A percentile compares a stretch with the other conserved stretches of the same genome.
phyloP scores from a whole-genome alignment of 2,329 filamentous ascomycete genomes.

The Trichoderma sp. region DNA sequence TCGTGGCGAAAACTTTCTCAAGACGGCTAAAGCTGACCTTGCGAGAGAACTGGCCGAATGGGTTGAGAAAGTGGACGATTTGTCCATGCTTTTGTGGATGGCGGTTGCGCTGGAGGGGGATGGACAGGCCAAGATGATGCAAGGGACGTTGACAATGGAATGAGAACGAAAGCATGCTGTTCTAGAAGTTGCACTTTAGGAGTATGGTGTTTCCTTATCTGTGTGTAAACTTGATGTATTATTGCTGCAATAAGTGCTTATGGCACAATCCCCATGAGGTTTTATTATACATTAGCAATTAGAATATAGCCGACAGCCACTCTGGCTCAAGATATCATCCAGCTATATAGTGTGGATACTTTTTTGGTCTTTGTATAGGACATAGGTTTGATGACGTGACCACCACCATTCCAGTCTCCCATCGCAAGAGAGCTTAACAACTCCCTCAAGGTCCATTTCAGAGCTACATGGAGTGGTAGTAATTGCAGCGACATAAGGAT shows the following conservation, averaged over 20 bases:
- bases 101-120: conserved; percentile 9
- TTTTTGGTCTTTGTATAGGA: not conserved
- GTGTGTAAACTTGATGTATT: not conserved
- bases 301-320: not conserved
- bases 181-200: not conserved
- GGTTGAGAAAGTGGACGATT: conserved; percentile 15
- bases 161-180: not conserved
- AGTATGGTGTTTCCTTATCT: not conserved
- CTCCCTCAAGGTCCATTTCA: not conserved
- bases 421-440: not conserved
- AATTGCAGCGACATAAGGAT: not conserved
- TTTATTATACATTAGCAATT: not conserved
- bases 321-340: not conserved
- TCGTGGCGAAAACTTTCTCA: not conserved
- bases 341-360: not conserved
- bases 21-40: not conserved
- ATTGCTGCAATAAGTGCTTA: not conserved
- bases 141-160: not conserved
- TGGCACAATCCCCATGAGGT: not conserved
- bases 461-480: not conserved
- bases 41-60: conserved; percentile 1
- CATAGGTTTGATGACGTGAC: not conserved
- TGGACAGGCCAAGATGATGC: conserved; percentile 11
- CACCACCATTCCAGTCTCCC: not conserved
- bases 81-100: conserved; percentile 18